phyloP scores from a whole-genome alignment of 768 basidiomycete genomes.

The Gymnopilus dilepis region DNA sequence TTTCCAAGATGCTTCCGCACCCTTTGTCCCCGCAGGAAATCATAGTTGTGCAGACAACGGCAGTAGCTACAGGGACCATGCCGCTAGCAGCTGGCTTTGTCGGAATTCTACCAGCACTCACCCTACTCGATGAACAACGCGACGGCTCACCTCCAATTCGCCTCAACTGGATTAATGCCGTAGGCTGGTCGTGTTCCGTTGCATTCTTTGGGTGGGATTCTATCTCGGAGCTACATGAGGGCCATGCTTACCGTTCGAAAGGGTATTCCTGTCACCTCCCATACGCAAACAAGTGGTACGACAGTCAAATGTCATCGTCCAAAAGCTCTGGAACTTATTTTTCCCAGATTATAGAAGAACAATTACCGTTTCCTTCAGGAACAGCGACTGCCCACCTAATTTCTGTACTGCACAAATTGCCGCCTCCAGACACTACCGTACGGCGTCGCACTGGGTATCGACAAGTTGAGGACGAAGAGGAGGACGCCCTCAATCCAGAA shows the following conservation, averaged over 20 bases:
- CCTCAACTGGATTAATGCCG: slow-evolving; percentile 73
- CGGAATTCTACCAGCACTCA: slow-evolving; percentile 90
- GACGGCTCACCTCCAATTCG: slow-evolving; percentile 82
- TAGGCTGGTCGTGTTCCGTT: slow-evolving; percentile 88
- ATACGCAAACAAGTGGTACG: slow-evolving; percentile 92
- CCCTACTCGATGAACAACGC: slow-evolving; percentile 69
- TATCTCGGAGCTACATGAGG: background rate
- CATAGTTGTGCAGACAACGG: slow-evolving; percentile 93
- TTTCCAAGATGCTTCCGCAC: slow-evolving; percentile 74
- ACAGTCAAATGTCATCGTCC: slow-evolving; percentile 12
- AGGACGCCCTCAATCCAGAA: slow-evolving; percentile 20
- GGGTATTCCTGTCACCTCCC: slow-evolving; percentile 95
- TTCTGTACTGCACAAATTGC: slow-evolving; percentile 82
- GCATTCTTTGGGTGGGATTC: slow-evolving; percentile 86
- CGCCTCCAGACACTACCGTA: slow-evolving; percentile 65
- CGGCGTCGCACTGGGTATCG: slow-evolving; percentile 64
- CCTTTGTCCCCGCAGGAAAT: slow-evolving; percentile 91
- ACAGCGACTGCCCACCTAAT: slow-evolving; percentile 97
- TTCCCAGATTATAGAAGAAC: slow-evolving; percentile 86
- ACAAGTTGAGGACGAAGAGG: slow-evolving; percentile 42
- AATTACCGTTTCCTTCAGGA: slow-evolving; percentile 92
- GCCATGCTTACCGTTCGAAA: slow-evolving; percentile 31
- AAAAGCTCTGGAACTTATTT: background rate
- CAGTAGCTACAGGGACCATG: slow-evolving; percentile 93
- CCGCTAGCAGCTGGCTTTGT: slow-evolving; percentile 87